Evolutionary conservation across 352 stramenopile species (phyloP), one percentile per base, ranked within the genome.

Genomic region (Phytophthora pini): DNA sequence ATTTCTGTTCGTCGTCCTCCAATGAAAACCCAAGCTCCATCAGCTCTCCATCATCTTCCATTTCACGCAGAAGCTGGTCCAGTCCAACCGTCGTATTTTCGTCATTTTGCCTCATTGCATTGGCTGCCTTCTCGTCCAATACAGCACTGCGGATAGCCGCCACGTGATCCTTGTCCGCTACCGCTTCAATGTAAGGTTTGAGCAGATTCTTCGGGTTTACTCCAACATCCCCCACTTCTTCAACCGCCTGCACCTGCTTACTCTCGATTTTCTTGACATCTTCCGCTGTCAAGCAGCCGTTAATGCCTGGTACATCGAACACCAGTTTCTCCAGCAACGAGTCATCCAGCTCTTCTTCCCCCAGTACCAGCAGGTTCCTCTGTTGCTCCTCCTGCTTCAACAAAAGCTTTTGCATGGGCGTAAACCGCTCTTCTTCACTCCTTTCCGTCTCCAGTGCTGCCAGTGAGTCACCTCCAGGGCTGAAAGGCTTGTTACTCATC

Each of bases 401-500:
- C 20, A 71, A 51, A 45, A 70, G 47, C n/a, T 26, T 53, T 20
- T 56, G 53, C 60, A 61, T 75, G 10, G 47, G 49, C 32, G 5
- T 52, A 8, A 50, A 3, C 36, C 15, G 31, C 10, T 54, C 29
- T 6, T 55, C n/a, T 5, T 63, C 36, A 0, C 8, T 7, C 47
- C 41, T 38, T 2, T 56, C 57, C 46, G 17, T 51, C 22, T 72
- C 40, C 2, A 80, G 10, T 40, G 69, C 72, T 8, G 76, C 76
- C 39, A 95, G 66, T 20, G 82, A 88, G 34, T 91, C 61, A 17
- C 85, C 85, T 27, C 85, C 86, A 9, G 84, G 85, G 1, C 72
- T 73, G 49, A 92, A 92, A 9, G 84, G 85, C 46, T 84, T 85
- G 64, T 94, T 94, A 46, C 77, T 89, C 65, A 90, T 90, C 64